Percentiles rank a stretch among this genome's conserved stretches.
phyloP scores from a whole-genome alignment of 2,329 filamentous ascomycete species.

The Periconia sp. region DNA sequence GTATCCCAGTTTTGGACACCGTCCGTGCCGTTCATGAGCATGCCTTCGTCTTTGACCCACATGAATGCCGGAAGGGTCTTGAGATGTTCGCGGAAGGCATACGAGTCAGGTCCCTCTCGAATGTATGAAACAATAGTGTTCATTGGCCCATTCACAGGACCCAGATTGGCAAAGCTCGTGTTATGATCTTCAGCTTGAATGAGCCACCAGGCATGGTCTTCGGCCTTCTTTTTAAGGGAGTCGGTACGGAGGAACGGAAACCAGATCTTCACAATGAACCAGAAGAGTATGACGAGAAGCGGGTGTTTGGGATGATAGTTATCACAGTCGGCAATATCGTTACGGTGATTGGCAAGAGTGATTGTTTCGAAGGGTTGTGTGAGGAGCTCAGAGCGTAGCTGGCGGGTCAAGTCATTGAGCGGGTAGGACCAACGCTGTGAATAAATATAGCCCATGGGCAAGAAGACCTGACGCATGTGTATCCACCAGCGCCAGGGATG shows the following conservation, averaged over 20 bases:
- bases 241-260: constrained; percentile 73
- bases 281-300: constrained; percentile 78
- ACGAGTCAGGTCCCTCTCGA: constrained; percentile 74
- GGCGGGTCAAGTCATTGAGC: constrained; percentile 70
- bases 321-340: constrained; percentile 76
- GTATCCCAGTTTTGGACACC: constrained; percentile 99
- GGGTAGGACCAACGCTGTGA: constrained; percentile 80
- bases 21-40: constrained; percentile 95
- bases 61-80: constrained; percentile 83
- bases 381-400: constrained; percentile 80
- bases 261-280: constrained; percentile 77
- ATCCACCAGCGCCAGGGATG: constrained; percentile 97
- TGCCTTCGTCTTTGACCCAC: constrained; percentile 89
- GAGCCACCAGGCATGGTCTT: constrained; percentile 79
- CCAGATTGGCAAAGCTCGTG: constrained; percentile 82
- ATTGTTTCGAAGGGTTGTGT: constrained; percentile 76
- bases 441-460: constrained; percentile 89
- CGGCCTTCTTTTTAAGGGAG: constrained; percentile 68
- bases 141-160: constrained; percentile 87
- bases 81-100: constrained; percentile 72
- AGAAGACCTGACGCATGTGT: constrained; percentile 94
- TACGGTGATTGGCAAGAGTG: constrained; percentile 75
- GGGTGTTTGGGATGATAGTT: constrained; percentile 93
- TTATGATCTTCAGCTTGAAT: constrained; percentile 92
- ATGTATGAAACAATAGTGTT: constrained; percentile 87